Conservation (phyloP, 805 yeast species). For the Lachancea lanzarotensis region DNA sequence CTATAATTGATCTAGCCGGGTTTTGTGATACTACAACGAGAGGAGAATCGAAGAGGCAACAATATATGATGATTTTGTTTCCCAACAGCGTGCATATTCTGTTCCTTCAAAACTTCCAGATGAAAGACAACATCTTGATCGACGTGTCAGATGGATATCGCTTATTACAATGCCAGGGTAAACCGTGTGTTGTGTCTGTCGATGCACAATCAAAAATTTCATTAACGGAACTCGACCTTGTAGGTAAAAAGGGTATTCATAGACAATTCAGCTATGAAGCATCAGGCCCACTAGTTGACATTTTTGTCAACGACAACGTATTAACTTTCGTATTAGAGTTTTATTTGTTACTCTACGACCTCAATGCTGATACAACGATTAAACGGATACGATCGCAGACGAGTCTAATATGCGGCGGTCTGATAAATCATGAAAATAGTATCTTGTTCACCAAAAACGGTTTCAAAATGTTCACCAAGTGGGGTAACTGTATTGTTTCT, state of each 20-base stretch:
- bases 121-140: slow-evolving; percentile 22
- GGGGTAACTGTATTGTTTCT: slow-evolving; percentile 26
- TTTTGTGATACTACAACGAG: slow-evolving; percentile 15
- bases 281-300: slow-evolving; percentile 8
- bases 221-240: slow-evolving; percentile 16
- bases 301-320: slow-evolving; percentile 11
- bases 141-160: slow-evolving; percentile 17
- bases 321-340: slow-evolving; percentile 16
- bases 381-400: slow-evolving; percentile 12
- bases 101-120: slow-evolving; percentile 22
- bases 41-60: slow-evolving; percentile 18
- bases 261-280: slow-evolving; percentile 7
- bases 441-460: slow-evolving; percentile 22
- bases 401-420: slow-evolving; percentile 18
- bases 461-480: slow-evolving; percentile 20
- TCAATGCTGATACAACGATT: slow-evolving; percentile 11
- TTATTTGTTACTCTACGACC: slow-evolving; percentile 17
- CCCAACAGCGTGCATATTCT: slow-evolving; percentile 29
- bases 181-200: slow-evolving; percentile 19
- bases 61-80: slow-evolving; percentile 23
- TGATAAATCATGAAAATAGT: slow-evolving; percentile 15
- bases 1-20: slow-evolving; percentile 24
- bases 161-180: slow-evolving; percentile 15
- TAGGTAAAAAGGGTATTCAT: slow-evolving; percentile 10
- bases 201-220: neutral